Evolutionary conservation across 148 eudicot genomes (phyloP).

Genomic region (Bassia scoparia): DNA sequence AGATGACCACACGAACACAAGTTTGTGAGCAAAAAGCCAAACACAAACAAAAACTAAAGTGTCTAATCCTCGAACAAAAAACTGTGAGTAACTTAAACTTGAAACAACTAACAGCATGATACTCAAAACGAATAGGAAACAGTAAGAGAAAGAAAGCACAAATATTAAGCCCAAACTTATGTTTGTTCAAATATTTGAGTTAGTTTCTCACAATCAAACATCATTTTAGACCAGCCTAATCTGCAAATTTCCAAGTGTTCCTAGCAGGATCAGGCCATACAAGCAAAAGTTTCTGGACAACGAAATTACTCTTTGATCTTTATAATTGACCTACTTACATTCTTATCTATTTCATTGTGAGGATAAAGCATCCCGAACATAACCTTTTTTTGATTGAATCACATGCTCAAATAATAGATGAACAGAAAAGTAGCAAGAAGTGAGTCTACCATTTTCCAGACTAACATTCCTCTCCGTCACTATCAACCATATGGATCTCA

Average conservation of each 20-base stretch:
- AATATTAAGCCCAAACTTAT: background rate
- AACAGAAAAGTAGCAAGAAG: background rate
- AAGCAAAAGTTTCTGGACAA: constrained; percentile 12
- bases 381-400: background rate
- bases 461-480: constrained; percentile 12
- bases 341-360: background rate
- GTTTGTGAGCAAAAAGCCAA: background rate
- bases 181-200: background rate
- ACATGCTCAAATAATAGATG: background rate
- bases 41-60: background rate
- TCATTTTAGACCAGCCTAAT: background rate
- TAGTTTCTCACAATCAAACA: constrained; percentile 5
- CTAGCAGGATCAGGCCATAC: background rate
- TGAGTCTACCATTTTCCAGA: constrained; percentile 18
- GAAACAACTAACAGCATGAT: background rate
- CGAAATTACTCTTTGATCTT: constrained; percentile 1
- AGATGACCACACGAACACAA: background rate
- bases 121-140: background rate
- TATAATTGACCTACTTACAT: background rate
- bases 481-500: background rate
- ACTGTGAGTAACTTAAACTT: background rate
- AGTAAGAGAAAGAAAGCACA: background rate
- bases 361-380: background rate
- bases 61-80: too few relatives aligned
- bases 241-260: background rate